These are phyloP conservation scores for Sclerotinia minor DNA, from an alignment of 2,329 filamentous ascomycete species.

Conservation along the genomic window DNA sequence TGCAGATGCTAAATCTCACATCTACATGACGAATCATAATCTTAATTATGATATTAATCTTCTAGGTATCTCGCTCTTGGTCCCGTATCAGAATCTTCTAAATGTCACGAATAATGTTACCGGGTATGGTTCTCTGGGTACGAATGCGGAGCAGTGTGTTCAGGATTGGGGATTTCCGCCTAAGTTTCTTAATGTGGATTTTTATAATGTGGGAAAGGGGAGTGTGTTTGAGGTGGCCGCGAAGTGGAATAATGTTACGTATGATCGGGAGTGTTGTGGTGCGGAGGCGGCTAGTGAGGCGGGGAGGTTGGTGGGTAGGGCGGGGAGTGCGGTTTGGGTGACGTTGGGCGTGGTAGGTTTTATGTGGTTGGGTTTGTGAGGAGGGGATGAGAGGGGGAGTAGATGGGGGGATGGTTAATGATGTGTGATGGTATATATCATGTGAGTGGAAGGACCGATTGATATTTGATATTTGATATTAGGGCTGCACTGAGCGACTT, in stretches of 20 bases:
- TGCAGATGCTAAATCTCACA: conserved; percentile 56
- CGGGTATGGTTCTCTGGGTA: conserved; percentile 66
- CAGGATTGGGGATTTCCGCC: conserved; percentile 66
- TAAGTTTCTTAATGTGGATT: conserved; percentile 80
- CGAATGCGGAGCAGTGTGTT: conserved; percentile 62
- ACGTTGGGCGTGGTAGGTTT: neutral
- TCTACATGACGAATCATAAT: conserved; percentile 91
- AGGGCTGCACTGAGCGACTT: neutral
- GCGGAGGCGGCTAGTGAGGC: neutral
- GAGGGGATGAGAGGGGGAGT: no score
- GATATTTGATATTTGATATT: neutral
- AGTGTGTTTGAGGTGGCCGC: conserved; percentile 77
- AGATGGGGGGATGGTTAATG: no score
- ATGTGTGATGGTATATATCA: neutral
- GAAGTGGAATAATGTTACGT: conserved; percentile 70
- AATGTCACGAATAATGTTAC: conserved; percentile 70
- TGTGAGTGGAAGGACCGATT: neutral
- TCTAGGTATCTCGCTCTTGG: conserved; percentile 61
- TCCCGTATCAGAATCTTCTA: conserved; percentile 69
- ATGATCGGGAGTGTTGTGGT: conserved; percentile 60
- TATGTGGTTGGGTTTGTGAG: conserved; percentile 1
- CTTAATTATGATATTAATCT: conserved; percentile 76
- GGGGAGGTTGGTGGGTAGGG: neutral
- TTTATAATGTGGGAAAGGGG: conserved; percentile 69
- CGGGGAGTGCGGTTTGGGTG: neutral